Conservation (phyloP, 2,329 filamentous ascomycete species). For the Exutisphaerella laricina region DNA sequence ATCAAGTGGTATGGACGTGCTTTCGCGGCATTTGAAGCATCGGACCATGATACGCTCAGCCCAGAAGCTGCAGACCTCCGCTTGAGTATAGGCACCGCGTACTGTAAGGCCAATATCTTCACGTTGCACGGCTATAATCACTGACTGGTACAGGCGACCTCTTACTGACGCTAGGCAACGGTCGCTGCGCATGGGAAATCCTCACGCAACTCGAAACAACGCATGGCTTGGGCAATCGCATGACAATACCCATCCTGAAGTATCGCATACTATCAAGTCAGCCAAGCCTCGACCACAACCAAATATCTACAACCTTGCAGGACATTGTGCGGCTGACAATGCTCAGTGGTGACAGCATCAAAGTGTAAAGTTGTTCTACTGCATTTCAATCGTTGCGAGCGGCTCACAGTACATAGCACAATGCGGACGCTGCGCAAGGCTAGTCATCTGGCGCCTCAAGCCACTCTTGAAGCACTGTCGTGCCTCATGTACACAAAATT, state of each 20-base stretch:
- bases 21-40: conserved; percentile 52
- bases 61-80: conserved; percentile 59
- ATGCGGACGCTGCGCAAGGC: conserved; percentile 64
- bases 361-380: conserved; percentile 39
- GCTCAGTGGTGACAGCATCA: conserved; percentile 59
- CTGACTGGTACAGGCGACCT: conserved; percentile 1
- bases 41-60: conserved; percentile 53
- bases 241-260: conserved; percentile 61
- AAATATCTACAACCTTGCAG: conserved; percentile 49
- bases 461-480: conserved; percentile 46
- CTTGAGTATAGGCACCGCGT: conserved; percentile 58
- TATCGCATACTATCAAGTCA: conserved; percentile 59
- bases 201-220: conserved; percentile 60
- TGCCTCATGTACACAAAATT: conserved; percentile 58
- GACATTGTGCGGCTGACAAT: conserved; percentile 57
- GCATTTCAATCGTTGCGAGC: not conserved
- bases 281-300: conserved; percentile 32
- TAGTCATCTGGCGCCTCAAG: conserved; percentile 34
- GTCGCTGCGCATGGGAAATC: conserved; percentile 49
- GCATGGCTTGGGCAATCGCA: conserved; percentile 52
- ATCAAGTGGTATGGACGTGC: conserved; percentile 70
- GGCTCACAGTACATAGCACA: conserved; percentile 37
- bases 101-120: conserved; percentile 29
- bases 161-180: conserved; percentile 29
- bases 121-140: not conserved